Evolutionary conservation across 2,329 filamentous ascomycete species (phyloP).

Genomic region (Diaporthe capsici): DNA sequence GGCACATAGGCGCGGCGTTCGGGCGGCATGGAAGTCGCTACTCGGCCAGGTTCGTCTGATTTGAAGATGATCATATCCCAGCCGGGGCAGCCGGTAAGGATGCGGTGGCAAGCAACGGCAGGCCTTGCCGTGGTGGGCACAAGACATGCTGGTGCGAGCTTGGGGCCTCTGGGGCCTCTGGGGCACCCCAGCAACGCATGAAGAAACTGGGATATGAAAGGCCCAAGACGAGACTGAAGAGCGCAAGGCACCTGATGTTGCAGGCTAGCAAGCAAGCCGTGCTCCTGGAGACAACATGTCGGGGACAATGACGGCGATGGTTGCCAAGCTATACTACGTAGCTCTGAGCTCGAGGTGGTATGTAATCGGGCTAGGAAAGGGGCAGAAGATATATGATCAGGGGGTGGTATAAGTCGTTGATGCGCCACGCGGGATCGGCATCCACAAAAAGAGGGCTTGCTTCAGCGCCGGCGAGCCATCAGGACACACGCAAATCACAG

Average conservation of each 20-base stretch:
- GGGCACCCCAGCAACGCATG: not conserved
- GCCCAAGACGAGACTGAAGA: not conserved
- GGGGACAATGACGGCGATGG: conserved; percentile 12
- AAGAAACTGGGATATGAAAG: conserved; percentile 10
- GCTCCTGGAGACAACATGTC: not conserved
- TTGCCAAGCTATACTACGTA: conserved; percentile 7
- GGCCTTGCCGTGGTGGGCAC: conserved; percentile 2
- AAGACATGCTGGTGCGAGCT: not conserved
- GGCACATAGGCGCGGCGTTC: conserved; percentile 3
- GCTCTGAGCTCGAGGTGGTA: not conserved
- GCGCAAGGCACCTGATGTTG: not conserved
- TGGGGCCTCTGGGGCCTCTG: not conserved
- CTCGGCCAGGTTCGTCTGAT: conserved; percentile 17
- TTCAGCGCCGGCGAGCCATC: not conserved
- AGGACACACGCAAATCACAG: not conserved
- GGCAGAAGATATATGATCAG: conserved; percentile 1
- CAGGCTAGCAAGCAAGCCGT: not conserved
- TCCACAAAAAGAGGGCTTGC: not conserved
- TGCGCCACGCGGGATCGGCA: conserved; percentile 19
- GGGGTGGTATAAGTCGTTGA: conserved; percentile 26
- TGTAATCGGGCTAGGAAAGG: not conserved
- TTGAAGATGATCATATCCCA: conserved; percentile 17
- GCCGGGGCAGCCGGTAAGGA: not conserved
- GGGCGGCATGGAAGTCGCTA: not conserved
- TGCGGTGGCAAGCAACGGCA: conserved; percentile 21